These are phyloP conservation scores for slime mould (Dictyostelium discoideum) DNA, from an alignment of 78 protist genomes.

Conservation along the genomic window DNA sequence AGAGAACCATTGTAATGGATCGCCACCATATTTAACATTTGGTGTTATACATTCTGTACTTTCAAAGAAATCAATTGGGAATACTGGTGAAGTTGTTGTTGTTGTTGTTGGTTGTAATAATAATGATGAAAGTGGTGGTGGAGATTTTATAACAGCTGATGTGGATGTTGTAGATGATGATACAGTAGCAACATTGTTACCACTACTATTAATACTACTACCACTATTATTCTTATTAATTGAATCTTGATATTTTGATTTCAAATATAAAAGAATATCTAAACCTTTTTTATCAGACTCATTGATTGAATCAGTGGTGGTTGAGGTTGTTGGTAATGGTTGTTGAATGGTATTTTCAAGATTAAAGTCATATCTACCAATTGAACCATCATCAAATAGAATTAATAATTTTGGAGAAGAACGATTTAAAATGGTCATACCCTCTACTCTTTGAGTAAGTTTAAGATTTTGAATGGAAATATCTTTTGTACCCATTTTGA, in stretches of 20 bases:
- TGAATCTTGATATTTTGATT: neutral
- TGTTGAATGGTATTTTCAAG: neutral
- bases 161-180: neutral
- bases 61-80: slow-evolving; percentile 87
- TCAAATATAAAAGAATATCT: slow-evolving; percentile 2
- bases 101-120: neutral
- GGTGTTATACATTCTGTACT: slow-evolving; percentile 78
- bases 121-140: neutral
- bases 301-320: neutral
- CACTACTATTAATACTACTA: neutral
- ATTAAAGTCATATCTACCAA: slow-evolving; percentile 46
- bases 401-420: slow-evolving; percentile 52
- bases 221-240: neutral
- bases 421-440: slow-evolving; percentile 68
- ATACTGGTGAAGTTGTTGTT: slow-evolving; percentile 23
- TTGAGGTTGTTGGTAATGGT: neutral
- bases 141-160: neutral
- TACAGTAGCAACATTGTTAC: neutral
- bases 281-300: slow-evolving; percentile 1
- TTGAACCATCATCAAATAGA: slow-evolving; percentile 48
- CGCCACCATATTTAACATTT: slow-evolving; percentile 46
- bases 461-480: slow-evolving; percentile 21
- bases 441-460: slow-evolving; percentile 38
- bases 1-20: slow-evolving; percentile 48
- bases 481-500: neutral